phyloP scores from a whole-genome alignment of 768 basidiomycete species.

The Krasilnikovozyma curviuscula region DNA sequence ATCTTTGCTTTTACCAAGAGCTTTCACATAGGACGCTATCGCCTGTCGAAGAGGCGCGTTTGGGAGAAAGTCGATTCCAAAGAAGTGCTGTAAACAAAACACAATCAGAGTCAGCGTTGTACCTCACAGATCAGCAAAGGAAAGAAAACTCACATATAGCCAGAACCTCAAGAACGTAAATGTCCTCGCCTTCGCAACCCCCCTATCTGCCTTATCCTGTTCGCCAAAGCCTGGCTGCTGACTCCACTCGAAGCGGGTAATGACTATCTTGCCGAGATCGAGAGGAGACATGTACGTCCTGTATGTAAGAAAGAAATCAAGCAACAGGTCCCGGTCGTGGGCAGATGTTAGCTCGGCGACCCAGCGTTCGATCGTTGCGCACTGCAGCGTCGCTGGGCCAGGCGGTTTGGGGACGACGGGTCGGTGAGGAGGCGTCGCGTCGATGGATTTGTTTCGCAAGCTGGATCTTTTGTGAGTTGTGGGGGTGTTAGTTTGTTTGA shows the following conservation, averaged over 20 bases:
- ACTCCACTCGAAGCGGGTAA: constrained; percentile 79
- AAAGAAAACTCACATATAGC: no score
- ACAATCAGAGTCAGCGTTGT: no score
- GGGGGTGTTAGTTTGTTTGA: background rate
- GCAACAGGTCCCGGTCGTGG: constrained; percentile 59
- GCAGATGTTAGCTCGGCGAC: constrained; percentile 76
- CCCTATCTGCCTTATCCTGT: constrained; percentile 45
- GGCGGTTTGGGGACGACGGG: background rate
- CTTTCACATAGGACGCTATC: constrained; percentile 63
- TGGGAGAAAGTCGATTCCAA: constrained; percentile 67
- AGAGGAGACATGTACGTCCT: constrained; percentile 61
- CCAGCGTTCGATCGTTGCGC: constrained; percentile 83
- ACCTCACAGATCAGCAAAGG: no score
- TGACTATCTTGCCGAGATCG: constrained; percentile 62
- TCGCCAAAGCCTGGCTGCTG: constrained; percentile 29
- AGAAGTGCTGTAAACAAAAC: no score
- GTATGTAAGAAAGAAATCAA: constrained; percentile 83
- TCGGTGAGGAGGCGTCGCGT: background rate
- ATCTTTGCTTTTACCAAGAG: no score
- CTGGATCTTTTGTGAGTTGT: background rate
- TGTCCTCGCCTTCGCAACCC: constrained; percentile 68
- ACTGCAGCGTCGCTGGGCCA: constrained; percentile 36
- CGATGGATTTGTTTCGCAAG: background rate
- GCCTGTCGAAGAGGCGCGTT: constrained; percentile 54
- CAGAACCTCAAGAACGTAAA: constrained; percentile 80